phyloP scores from a whole-genome alignment of 2,329 filamentous ascomycete genomes.

The Pezicula radicicola region DNA sequence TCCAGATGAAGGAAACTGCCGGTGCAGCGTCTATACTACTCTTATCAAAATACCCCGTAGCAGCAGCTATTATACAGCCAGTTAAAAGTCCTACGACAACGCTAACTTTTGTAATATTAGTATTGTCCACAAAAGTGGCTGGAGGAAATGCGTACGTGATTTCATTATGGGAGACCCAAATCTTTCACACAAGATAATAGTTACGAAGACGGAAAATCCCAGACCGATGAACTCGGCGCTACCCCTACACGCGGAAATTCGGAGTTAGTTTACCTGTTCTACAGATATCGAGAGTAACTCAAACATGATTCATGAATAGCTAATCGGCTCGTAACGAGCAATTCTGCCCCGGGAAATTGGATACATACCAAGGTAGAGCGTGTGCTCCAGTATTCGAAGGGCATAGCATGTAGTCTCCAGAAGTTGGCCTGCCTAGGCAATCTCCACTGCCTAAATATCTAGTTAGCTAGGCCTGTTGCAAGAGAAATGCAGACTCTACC shows the following conservation, averaged over 20 bases:
- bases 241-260: conserved; percentile 40
- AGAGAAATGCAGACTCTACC: conserved; percentile 40
- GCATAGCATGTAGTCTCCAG: conserved; percentile 59
- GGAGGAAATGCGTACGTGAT: conserved; percentile 16
- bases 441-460: conserved; percentile 35
- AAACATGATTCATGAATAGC: no score
- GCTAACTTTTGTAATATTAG: conserved; percentile 7
- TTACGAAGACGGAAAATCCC: conserved; percentile 76
- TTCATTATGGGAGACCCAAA: conserved; percentile 86
- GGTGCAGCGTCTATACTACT: conserved; percentile 70
- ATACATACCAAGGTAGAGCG: conserved; percentile 56
- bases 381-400: conserved; percentile 66
- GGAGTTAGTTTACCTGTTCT: no score
- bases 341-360: no score
- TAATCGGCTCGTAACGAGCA: no score
- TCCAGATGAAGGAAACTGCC: conserved; percentile 73
- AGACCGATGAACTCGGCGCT: conserved; percentile 75
- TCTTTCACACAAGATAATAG: conserved; percentile 76
- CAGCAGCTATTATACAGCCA: conserved; percentile 76
- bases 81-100: conserved; percentile 72
- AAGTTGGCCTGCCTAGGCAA: conserved; percentile 45
- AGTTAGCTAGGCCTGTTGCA: no score
- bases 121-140: neutral
- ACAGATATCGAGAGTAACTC: no score
- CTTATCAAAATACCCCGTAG: conserved; percentile 75